Evolutionary conservation across 2,329 filamentous ascomycete genomes (phyloP), one percentile per base, ranked within the genome.

Genomic region (Fusarium nygamai): DNA sequence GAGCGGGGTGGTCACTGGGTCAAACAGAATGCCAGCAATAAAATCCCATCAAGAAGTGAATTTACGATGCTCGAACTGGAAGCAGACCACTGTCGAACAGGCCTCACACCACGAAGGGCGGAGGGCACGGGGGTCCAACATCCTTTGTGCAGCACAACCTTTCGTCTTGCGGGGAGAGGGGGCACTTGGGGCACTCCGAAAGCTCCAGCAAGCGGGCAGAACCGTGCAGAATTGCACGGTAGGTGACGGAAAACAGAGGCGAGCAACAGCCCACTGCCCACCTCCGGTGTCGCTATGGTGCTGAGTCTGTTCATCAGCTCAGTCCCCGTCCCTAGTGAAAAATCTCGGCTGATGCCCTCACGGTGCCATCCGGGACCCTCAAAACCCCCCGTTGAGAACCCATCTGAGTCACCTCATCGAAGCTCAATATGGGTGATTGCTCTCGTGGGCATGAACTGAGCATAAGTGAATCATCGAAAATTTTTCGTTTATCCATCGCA

Each of bases 271-370:
- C 76, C 77, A 78, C 73, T 75, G 77, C 76, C 77, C 77, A 78
- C 76, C 76, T 76, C 76, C 77, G 77, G 76, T 76, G 75, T 78
- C 76, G 77, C 77, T 78, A 69, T 72, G 71, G 74, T 77, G 74
- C n/a, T 51, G 22, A 34, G 31, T 51, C 48, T 51, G 48, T 69
- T 76, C 69, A 78, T 78, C 76, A 77, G 77, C 72, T 72, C 77
- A 78, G 77, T 69, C 74, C 70, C 77, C 78, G 77, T 69, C 74
- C 69, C 71, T 67, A 75, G 67, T 59, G 41, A 69, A 68, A 68
- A 78, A 77, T 79, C 77, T 78, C 77, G 77, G 77, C 72, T 78
- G 77, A 79, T 78, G 77, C 69, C 69, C 67, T 76, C 59, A 60
- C 72, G 77, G 77, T 77, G 76, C 71, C 61, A 78, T 72, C 76